Evolutionary conservation across 2,329 filamentous ascomycete species (phyloP), one percentile per base, ranked within the genome.

Genomic region (Corinectria fuckeliana): DNA sequence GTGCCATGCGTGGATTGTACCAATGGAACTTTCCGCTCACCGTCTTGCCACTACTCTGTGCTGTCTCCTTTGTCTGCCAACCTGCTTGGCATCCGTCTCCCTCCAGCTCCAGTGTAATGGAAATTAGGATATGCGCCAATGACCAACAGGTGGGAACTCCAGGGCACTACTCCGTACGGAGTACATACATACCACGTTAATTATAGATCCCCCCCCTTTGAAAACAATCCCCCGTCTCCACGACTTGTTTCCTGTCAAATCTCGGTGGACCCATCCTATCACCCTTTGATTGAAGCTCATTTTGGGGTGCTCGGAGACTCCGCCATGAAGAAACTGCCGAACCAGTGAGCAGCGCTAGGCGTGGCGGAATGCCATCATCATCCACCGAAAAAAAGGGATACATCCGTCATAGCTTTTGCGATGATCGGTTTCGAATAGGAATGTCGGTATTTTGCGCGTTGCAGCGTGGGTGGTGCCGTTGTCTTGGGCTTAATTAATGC

Each of bases 171-270:
- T n/a, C n/a, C n/a, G n/a, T n/a, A n/a, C n/a, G n/a, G n/a, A n/a
- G n/a, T n/a, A n/a, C n/a, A n/a, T n/a, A n/a, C n/a, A n/a, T n/a
- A n/a, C n/a, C n/a, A n/a, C n/a, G 32, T 36, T 36, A 16, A n/a
- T 13, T 45, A 23, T 21, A 14, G 21, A 41, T 50, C 14, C 25
- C 34, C 21, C 26, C 25, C 34, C 21, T 20, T 34, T 39, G 26
- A 10, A 20, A 42, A 56, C 52, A 56, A 49, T 34, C 52, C 25
- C 25, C n/a, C n/a, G n/a, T n/a, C n/a, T 38, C 45, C 26, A 34
- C 36, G 44, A 28, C n/a, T 20, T 39, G 28, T 13, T 26, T 25
- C 34, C 34, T 36, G 25, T 32, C 32, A n/a, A 2, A 10, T 25
- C 3, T 20, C 18, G n/a, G 36, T 30, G 36, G 52, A 49, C 20